Base-by-base conservation (phyloP, 2,329 filamentous ascomycete genomes). In the Onygena corvina region DNA sequence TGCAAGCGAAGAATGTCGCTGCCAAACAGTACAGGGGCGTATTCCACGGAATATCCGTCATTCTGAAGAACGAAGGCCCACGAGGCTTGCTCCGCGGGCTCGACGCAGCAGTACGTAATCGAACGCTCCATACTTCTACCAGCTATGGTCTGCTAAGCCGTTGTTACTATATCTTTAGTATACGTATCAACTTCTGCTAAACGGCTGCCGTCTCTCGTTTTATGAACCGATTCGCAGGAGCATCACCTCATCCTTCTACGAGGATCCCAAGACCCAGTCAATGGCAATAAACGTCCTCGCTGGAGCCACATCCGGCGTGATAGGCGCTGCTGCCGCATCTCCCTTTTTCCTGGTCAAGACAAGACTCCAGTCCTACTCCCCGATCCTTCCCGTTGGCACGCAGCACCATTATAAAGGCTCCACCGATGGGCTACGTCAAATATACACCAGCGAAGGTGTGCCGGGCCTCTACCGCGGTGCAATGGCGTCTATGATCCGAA, bases 261-360 rank as follows among this genome's bases (percentile, higher is more conserved):
- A 77, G 53, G 83, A 93, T 64, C 64, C 77, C 27, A 74, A 75
- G n/a, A 76, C 82, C 23, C 92, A 98, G 67, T 90, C 81, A 57
- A 76, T 96, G 51, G 84, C 80, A 30, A 77, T 96, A 68, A 98
- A 98, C 71, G 87, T 98, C 73, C 83, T 95, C 64, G 84, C 87
- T 50, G 92, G 92, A 58, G 92, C 92, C 16, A 73, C 79, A 9
- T 94, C 88, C 2, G 92, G 92, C 48, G 80, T 98, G 54, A 77
- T 98, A 51, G 92, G 92, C 56, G 92, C 90, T 6, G 85, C 85
- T n/a, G 84, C 85, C 18, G 92, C 90, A 33, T 94, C 86, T 48
- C 92, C 92, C 2, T 96, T 98, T 70, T 98, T 98, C 76, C 79
- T 98, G 49, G 84, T 96, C 65, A 98, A 98, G 75, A 98, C 92